Evolutionary conservation across 129 eudicot genomes (phyloP).

Genomic region (Deinandra increscens): DNA sequence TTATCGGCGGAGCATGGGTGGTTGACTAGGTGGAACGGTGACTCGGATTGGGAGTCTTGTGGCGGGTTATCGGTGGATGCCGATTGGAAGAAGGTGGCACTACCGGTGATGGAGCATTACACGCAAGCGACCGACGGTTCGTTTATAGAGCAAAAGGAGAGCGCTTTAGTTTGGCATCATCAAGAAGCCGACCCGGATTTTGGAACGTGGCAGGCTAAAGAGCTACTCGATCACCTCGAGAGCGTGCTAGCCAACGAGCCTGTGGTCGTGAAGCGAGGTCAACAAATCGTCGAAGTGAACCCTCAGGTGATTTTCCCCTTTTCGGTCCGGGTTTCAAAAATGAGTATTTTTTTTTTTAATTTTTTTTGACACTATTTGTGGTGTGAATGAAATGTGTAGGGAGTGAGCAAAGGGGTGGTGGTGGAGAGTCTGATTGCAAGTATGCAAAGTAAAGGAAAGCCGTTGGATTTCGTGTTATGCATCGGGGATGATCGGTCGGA

Average conservation of each 20-base stretch:
- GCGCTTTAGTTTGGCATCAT: slow-evolving; percentile 95
- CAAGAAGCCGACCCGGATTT: slow-evolving; percentile 86
- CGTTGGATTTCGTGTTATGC: slow-evolving; percentile 76
- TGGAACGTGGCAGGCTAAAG: slow-evolving; percentile 79
- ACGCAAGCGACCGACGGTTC: slow-evolving; percentile 85
- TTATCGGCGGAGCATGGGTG: too few relatives aligned
- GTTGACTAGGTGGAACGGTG: slow-evolving; percentile 55
- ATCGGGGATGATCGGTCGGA: slow-evolving; percentile 90
- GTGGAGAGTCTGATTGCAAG: slow-evolving; percentile 60
- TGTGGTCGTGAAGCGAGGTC: too few relatives aligned
- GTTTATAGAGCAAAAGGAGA: slow-evolving; percentile 72
- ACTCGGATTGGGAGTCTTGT: slow-evolving; percentile 62
- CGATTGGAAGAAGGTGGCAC: slow-evolving; percentile 65
- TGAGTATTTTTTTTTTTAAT: too few relatives aligned
- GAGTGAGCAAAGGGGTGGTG: slow-evolving; percentile 83
- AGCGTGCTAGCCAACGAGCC: slow-evolving; percentile 14
- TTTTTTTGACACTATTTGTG: too few relatives aligned
- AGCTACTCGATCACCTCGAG: slow-evolving; percentile 87
- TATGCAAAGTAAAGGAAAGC: slow-evolving; percentile 49
- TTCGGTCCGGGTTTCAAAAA: too few relatives aligned
- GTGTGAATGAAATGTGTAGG: slow-evolving; percentile 31
- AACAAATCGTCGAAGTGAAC: too few relatives aligned
- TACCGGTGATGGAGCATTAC: slow-evolving; percentile 81
- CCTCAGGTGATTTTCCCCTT: too few relatives aligned
- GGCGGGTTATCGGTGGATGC: slow-evolving; percentile 33